Base-by-base conservation (phyloP, 2,329 filamentous ascomycete genomes). In the Colletotrichum tropicale region DNA sequence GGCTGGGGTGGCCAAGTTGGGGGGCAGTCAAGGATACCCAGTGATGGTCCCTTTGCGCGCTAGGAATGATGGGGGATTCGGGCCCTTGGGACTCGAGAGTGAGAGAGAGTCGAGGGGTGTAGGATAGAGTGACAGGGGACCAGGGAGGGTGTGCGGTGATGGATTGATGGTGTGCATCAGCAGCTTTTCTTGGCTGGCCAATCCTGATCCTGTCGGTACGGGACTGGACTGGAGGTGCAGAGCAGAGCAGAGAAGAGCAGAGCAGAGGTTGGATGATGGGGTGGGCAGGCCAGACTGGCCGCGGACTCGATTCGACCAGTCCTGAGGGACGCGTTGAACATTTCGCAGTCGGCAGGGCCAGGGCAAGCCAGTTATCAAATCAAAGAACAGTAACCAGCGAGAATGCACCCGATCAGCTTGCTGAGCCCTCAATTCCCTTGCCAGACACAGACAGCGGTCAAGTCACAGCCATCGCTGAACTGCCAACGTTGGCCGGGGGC, bases 111-210 rank as follows among this genome's bases (percentile, higher is more conserved):
- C 13, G 74, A 60, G 62, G 73, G 61, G 72, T 26, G 72, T 72
- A 38, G 69, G 55, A 72, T 43, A 16, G 18, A 52, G 43, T 62
- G 62, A 66, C 69, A 62, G 43, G 55, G 43, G 38, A 38, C 56
- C 58, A 58, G 69, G 56, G 38, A 36, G 67, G 55, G 55, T 69
- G 74, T 76, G 32, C 26, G 12, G 56, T 62, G 60, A 72, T 28
- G 55, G 43, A 52, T 32, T 56, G 73, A 72, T 75, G 70, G 73
- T 73, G 69, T 75, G 64, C 73, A 75, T 73, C 73, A 72, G 62
- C 69, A 72, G 52, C 72, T 75, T 56, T 70, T 60, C 68, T 75
- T 75, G 61, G 62, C 62, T 36, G 62, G 73, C 70, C 56, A 75
- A 75, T 68, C 73, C 73, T 55, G 38, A 68, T 73, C 73, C 70